Base-by-base conservation (phyloP, 1,139 yeast species). In the Suhomyces bribrorum region DNA sequence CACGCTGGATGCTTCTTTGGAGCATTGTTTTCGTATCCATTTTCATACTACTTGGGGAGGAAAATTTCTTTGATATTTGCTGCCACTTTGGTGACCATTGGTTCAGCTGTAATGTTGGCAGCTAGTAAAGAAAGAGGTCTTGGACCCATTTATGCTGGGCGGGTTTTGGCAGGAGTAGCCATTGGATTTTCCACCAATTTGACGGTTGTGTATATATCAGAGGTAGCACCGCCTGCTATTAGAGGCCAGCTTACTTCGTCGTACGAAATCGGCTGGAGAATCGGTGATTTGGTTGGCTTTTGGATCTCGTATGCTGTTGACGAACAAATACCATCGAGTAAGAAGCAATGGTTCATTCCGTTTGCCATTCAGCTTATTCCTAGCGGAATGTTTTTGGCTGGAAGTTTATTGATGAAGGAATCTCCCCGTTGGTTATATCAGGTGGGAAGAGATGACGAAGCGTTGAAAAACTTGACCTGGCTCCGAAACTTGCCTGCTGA, bases 1-100 rank as follows among this genome's bases (percentile, higher is more conserved):
- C 79, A 74, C 43, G 73, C 66, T 17, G 75, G 73, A 7, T 71
- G 74, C 26, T 72, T 73, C 49, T 70, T 71, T 45, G 79, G 78
- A 7, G 71, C 77, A 2, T 50, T 69, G 17, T 53, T 67, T 14
- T 63, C 73, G 13, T 69, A 71, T 41, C 73, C 71, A 3, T 60
- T 64, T 29, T 63, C 70, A 13, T 67, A 62, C 45, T 57, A 57
- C 44, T 60, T 53, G 41, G 79, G 79, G 5, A 58, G 77, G 31
- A 57, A 60, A 31, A 40, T 56, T 13, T 61, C 72, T 7, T 57
- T 69, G 41, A 54, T 64, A 9, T 42, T 58, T 6, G 64, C 73
- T n/a, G 63, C 74, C 7, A 46, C 50, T 7, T 49, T 66, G 32
- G 59, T 68, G 36, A 66, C 73, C 15, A 42, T 62, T 3, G 75